Evolutionary conservation across 2,329 filamentous ascomycete species (phyloP).

Genomic region (Sclerotinia trifoliorum): DNA sequence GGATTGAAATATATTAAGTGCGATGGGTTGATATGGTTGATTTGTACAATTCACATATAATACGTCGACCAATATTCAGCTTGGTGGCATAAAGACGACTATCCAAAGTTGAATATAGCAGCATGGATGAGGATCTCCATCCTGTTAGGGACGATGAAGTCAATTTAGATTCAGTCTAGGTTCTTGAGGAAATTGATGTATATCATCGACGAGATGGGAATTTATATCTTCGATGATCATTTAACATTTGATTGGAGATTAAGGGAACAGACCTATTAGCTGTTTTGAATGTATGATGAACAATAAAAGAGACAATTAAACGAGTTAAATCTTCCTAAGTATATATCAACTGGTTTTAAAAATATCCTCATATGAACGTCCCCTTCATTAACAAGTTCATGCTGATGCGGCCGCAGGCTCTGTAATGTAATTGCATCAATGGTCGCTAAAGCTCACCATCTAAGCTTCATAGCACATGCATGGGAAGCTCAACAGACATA

Average conservation of each 20-base stretch:
- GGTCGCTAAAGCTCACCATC: constrained; percentile 22
- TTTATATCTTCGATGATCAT: neutral
- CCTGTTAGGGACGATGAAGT: neutral
- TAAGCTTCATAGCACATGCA: constrained; percentile 38
- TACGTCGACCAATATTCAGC: neutral
- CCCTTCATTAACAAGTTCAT: neutral
- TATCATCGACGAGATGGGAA: neutral
- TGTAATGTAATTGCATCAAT: constrained; percentile 23
- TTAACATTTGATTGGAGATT: neutral
- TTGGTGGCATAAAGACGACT: neutral
- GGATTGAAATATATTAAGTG: neutral
- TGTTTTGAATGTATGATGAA: neutral
- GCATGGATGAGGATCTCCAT: neutral
- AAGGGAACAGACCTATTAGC: neutral
- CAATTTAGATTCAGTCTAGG: neutral
- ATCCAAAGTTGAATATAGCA: neutral
- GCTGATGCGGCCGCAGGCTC: neutral
- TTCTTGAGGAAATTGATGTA: neutral
- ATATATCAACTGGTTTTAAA: neutral
- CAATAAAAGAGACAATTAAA: neutral
- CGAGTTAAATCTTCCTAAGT: neutral
- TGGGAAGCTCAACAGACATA: constrained; percentile 3
- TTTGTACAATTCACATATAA: constrained; percentile 3
- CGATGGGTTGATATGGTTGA: neutral
- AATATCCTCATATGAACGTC: neutral